phyloP scores from a whole-genome alignment of 371 early-diverging fungal species.

The Basidiobolus meristosporus region DNA sequence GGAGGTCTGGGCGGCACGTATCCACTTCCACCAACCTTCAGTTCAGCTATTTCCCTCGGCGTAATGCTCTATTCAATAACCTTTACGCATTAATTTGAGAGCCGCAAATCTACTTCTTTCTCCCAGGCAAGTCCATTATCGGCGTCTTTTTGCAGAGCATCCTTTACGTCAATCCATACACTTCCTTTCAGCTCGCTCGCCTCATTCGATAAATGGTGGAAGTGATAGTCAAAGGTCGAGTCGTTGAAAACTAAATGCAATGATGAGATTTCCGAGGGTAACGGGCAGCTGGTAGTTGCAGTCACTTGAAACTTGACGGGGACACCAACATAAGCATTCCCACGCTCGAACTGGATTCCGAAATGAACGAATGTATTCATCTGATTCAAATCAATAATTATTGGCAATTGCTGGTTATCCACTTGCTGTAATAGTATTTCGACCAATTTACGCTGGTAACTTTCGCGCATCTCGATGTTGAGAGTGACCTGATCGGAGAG shows the following conservation, averaged over 20 bases:
- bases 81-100: conserved; percentile 25
- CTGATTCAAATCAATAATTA: not conserved
- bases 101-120: conserved; percentile 16
- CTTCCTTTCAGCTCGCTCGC: not conserved
- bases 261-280: not conserved
- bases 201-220: conserved; percentile 10
- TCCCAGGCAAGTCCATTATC: conserved; percentile 8
- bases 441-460: not conserved
- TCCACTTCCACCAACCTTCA: conserved; percentile 19
- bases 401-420: not conserved
- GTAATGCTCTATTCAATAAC: conserved; percentile 39
- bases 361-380: not conserved
- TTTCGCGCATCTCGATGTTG: conserved; percentile 9
- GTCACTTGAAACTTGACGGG: conserved; percentile 7
- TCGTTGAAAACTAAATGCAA: conserved; percentile 5
- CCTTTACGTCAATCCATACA: conserved; percentile 10
- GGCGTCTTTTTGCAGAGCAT: conserved; percentile 3
- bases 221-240: conserved; percentile 13
- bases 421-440: conserved; percentile 12
- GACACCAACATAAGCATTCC: conserved; percentile 8
- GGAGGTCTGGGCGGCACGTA: too few species aligned
- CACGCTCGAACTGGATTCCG: not conserved
- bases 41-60: conserved; percentile 28
- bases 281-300: not conserved
- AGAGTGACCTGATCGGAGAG: conserved; percentile 12